Conservation (phyloP, 495 filamentous ascomycete genomes). For the Talaromyces trachyspermus region DNA sequence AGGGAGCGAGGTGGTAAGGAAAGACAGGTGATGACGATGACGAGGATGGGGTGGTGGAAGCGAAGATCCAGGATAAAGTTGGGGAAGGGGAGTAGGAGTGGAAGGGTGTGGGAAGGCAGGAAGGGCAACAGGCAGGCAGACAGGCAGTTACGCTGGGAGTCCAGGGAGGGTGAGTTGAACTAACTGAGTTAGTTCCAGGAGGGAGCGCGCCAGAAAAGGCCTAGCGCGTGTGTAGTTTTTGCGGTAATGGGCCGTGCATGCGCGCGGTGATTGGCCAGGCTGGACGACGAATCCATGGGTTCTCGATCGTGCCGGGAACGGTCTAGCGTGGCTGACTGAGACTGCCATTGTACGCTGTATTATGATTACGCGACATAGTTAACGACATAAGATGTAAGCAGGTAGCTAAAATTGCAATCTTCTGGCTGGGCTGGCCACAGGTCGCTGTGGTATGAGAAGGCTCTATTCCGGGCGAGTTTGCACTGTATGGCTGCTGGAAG, state of each 20-base stretch:
- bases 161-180: constrained; percentile 4
- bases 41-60: constrained; percentile 1
- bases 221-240: no score
- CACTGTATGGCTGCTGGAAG: neutral
- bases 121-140: neutral
- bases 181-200: constrained; percentile 10
- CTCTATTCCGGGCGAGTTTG: no score
- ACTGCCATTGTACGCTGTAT: neutral
- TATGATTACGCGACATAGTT: no score
- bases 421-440: no score
- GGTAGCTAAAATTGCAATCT: no score
- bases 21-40: neutral
- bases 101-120: constrained; percentile 6
- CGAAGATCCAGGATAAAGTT: constrained; percentile 7
- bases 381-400: no score
- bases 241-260: no score
- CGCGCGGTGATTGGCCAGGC: no score
- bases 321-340: neutral
- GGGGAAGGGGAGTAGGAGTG: constrained; percentile 6
- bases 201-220: no score
- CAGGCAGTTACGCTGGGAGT: no score
- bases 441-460: no score
- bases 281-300: no score
- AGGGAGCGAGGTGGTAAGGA: neutral
- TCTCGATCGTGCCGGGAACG: constrained; percentile 1